Conservation (phyloP, 106 monocot genomes). For the Dioscorea zingiberensis region DNA sequence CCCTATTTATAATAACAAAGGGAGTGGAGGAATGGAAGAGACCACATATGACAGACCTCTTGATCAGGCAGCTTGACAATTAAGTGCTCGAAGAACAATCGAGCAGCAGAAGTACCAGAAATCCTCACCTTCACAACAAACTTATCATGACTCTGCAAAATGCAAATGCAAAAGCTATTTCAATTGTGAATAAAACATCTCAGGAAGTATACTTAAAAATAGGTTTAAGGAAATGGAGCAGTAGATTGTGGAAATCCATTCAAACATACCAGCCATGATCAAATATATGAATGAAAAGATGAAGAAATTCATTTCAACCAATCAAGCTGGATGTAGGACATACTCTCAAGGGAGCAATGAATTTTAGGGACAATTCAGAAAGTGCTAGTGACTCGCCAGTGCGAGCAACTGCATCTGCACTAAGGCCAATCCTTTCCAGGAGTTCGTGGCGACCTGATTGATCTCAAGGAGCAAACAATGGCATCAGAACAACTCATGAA, state of each 20-base stretch:
- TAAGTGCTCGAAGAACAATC: constrained; percentile 64
- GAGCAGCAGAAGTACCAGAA: constrained; percentile 40
- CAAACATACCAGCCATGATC: too few relatives aligned
- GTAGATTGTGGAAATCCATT: too few relatives aligned
- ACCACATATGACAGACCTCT: constrained; percentile 34
- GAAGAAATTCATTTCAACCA: too few relatives aligned
- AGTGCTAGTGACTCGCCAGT: constrained; percentile 78
- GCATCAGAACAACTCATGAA: too few relatives aligned
- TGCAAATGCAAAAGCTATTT: background rate
- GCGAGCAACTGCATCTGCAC: constrained; percentile 66
- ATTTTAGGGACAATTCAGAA: constrained; percentile 78
- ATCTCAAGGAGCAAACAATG: too few relatives aligned
- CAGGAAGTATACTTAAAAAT: too few relatives aligned
- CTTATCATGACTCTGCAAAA: constrained; percentile 65
- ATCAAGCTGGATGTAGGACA: background rate
- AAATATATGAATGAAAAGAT: too few relatives aligned
- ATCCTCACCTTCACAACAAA: constrained; percentile 86
- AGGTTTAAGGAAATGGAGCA: too few relatives aligned
- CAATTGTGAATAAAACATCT: too few relatives aligned
- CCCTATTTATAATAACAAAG: background rate
- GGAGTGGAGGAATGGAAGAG: background rate
- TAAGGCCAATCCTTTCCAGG: constrained; percentile 66
- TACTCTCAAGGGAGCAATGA: constrained; percentile 72
- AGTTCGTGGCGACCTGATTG: constrained; percentile 82
- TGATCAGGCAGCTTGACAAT: constrained; percentile 67